These are phyloP conservation scores for Aquilaria malaccensis DNA, from an alignment of 345 rosid species.

Conservation along the genomic window DNA sequence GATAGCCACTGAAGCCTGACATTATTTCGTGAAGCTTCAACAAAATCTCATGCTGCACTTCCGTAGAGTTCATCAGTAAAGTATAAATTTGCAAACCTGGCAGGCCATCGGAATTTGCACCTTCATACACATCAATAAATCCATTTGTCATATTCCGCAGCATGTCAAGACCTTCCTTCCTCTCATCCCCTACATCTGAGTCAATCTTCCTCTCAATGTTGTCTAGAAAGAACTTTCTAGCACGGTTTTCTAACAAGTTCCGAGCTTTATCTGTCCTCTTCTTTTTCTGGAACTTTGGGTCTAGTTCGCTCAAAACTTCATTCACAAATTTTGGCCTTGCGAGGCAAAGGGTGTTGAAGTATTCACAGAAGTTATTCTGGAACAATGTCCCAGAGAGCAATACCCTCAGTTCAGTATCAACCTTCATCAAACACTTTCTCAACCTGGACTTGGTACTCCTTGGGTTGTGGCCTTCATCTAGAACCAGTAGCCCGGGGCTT, in stretches of 20 bases:
- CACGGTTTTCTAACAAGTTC: conserved; percentile 63
- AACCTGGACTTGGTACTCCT: conserved; percentile 90
- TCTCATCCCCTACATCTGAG: conserved; percentile 54
- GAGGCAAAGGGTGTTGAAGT: conserved; percentile 83
- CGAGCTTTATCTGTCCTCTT: conserved; percentile 43
- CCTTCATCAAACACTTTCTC: conserved; percentile 89
- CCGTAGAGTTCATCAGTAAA: conserved; percentile 77
- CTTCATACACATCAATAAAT: conserved; percentile 86
- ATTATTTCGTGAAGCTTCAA: conserved; percentile 58
- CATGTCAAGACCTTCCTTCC: conserved; percentile 72
- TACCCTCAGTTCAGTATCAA: conserved; percentile 62
- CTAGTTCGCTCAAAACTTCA: conserved; percentile 62
- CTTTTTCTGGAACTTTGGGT: conserved; percentile 48
- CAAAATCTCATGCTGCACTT: conserved; percentile 51
- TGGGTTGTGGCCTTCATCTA: conserved; percentile 94
- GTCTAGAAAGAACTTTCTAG: conserved; percentile 78
- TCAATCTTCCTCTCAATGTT: conserved; percentile 77
- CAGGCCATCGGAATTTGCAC: conserved; percentile 51
- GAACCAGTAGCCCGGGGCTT: conserved; percentile 75
- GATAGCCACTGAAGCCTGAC: conserved; percentile 57
- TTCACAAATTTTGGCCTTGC: conserved; percentile 77
- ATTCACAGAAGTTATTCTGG: conserved; percentile 95
- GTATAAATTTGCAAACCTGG: conserved; percentile 94
- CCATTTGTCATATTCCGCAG: conserved; percentile 63
- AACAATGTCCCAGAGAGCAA: conserved; percentile 88